These are phyloP conservation scores for Aspergillus sp. DNA, from an alignment of 2,329 filamentous ascomycete species.

Conservation along the genomic window DNA sequence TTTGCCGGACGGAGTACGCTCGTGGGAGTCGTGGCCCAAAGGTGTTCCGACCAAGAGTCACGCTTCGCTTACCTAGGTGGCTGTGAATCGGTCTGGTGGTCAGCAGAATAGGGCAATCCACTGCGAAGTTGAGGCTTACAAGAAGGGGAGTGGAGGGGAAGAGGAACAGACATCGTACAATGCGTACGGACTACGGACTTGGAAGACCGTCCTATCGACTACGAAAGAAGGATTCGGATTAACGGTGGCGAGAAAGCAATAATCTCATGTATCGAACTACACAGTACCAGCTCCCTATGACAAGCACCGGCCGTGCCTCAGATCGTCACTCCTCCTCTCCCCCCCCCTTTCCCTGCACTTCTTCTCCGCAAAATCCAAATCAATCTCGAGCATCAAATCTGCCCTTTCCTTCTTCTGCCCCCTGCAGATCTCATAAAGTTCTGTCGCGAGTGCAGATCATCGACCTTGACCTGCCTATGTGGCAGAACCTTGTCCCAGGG, in stretches of 20 bases:
- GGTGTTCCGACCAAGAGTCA: neutral
- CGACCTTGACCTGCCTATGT: neutral
- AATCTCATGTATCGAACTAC: neutral
- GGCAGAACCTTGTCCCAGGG: constrained; percentile 2
- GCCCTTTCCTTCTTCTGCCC: neutral
- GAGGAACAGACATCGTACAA: neutral
- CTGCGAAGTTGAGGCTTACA: neutral
- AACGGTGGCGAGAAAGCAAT: neutral
- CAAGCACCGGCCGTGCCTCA: neutral
- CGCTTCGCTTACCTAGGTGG: neutral
- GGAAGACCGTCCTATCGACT: neutral
- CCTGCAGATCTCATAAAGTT: neutral
- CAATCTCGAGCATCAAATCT: neutral
- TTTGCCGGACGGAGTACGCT: neutral
- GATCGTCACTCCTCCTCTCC: neutral
- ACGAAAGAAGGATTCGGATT: neutral
- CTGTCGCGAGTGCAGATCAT: neutral
- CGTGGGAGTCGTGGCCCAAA: neutral
- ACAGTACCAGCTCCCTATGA: neutral
- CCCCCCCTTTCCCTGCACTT: neutral
- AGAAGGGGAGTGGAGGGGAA: neutral
- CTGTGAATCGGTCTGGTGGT: neutral
- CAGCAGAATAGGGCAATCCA: neutral
- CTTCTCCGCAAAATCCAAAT: neutral
- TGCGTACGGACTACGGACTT: neutral